A percentile compares a stretch with the other conserved stretches of the same genome.
These are phyloP conservation scores for Globisporangium cederbergense DNA, from an alignment of 352 stramenopile genomes.

Conservation along the genomic window DNA sequence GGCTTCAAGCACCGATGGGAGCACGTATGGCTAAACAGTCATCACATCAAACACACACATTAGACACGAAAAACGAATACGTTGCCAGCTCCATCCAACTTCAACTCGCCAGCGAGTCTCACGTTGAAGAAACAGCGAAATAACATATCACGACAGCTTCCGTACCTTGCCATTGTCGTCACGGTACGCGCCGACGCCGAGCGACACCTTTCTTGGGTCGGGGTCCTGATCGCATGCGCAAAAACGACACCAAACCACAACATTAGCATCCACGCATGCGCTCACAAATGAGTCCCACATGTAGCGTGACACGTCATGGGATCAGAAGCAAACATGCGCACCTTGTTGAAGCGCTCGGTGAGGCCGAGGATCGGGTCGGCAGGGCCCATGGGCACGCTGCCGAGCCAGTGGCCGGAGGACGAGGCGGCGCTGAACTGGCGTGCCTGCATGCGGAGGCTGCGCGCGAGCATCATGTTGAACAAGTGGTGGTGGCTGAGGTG, in stretches of 20 bases:
- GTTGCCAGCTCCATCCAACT: background rate
- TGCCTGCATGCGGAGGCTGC: constrained; percentile 28
- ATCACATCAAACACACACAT: constrained; percentile 5
- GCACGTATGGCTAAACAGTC: constrained; percentile 88
- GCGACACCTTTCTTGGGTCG: constrained; percentile 93
- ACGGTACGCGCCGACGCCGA: constrained; percentile 99
- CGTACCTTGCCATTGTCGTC: constrained; percentile 87
- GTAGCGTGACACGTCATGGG: background rate
- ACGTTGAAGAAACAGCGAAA: constrained; percentile 4
- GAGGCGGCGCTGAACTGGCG: constrained; percentile 46
- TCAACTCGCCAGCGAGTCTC: constrained; percentile 1
- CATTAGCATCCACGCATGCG: constrained; percentile 19
- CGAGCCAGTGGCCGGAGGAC: constrained; percentile 58
- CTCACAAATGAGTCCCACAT: background rate
- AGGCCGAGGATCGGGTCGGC: constrained; percentile 97
- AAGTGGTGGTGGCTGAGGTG: background rate
- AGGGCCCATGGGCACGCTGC: constrained; percentile 91
- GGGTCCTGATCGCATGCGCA: constrained; percentile 67
- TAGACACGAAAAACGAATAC: background rate
- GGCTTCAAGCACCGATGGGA: constrained; percentile 96
- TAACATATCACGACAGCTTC: background rate
- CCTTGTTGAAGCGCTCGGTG: constrained; percentile 91
- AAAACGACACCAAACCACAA: constrained; percentile 27
- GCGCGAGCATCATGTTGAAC: constrained; percentile 30
- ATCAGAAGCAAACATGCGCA: constrained; percentile 15